phyloP scores from a whole-genome alignment of 1,284 basidiomycete genomes.

The Lentinula novae-zelandiae region DNA sequence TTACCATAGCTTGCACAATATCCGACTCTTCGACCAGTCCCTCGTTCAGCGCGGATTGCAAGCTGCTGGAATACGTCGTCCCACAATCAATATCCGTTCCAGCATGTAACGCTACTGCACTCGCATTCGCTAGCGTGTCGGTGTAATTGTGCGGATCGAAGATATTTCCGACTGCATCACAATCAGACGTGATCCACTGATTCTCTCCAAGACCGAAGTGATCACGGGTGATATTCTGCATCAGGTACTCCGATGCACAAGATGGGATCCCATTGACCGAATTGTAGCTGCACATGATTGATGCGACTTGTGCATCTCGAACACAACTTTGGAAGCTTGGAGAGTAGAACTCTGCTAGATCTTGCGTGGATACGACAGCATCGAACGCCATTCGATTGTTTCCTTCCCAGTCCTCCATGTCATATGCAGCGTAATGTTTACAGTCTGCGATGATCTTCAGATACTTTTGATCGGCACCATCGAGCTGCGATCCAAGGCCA shows the following conservation, averaged over 20 bases:
- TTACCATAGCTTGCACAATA: conserved; percentile 38
- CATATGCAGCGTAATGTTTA: conserved; percentile 58
- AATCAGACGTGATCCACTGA: conserved; percentile 38
- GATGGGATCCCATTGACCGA: conserved; percentile 55
- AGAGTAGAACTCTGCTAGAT: conserved; percentile 52
- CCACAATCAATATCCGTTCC: conserved; percentile 58
- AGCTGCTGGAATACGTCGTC: conserved; percentile 38
- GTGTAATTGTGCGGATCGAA: conserved; percentile 47
- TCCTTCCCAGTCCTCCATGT: conserved; percentile 52
- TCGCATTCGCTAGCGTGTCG: conserved; percentile 37
- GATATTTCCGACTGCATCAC: conserved; percentile 41
- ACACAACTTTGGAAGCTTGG: conserved; percentile 55
- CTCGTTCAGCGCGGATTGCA: conserved; percentile 44
- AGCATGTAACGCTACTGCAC: conserved; percentile 46
- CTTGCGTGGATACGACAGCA: conserved; percentile 50
- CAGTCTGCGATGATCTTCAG: conserved; percentile 52
- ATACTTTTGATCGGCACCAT: conserved; percentile 26
- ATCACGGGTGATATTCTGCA: conserved; percentile 49
- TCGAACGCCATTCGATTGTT: conserved; percentile 45
- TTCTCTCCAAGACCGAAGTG: conserved; percentile 47
- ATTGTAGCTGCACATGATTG: conserved; percentile 61
- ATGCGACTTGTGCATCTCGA: conserved; percentile 52
- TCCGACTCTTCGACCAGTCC: conserved; percentile 40
- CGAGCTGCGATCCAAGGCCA: conserved; percentile 41
- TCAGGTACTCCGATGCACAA: conserved; percentile 48